Evolutionary conservation across 495 filamentous ascomycete genomes (phyloP).

Genomic region (Penicillium chermesinum): DNA sequence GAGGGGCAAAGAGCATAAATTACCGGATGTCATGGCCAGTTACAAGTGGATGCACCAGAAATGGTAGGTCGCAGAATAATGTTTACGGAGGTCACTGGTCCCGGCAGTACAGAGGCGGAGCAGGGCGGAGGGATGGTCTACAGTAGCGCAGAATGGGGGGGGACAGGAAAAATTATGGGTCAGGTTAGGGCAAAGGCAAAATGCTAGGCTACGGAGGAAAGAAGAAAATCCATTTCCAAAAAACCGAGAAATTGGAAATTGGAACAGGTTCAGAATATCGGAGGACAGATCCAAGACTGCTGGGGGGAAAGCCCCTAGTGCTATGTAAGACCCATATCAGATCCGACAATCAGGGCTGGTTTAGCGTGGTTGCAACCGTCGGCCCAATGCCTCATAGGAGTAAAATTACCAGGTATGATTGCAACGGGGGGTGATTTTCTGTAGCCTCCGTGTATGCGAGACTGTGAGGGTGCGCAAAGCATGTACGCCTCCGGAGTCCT

Average conservation of each 20-base stretch:
- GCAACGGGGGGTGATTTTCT: slow-evolving; percentile 1
- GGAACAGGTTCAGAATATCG: slow-evolving; percentile 16
- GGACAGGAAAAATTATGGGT: slow-evolving; percentile 3
- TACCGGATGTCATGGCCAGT: slow-evolving; percentile 42
- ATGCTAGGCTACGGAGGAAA: background rate
- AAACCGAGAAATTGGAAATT: too few relatives aligned
- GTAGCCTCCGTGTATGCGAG: slow-evolving; percentile 3
- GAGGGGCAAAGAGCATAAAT: slow-evolving; percentile 13
- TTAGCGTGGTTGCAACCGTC: slow-evolving; percentile 38
- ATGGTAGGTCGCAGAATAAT: slow-evolving; percentile 28
- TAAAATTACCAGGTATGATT: slow-evolving; percentile 12
- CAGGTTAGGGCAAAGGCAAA: slow-evolving; percentile 1
- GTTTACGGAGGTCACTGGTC: slow-evolving; percentile 18
- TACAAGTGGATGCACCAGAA: slow-evolving; percentile 39
- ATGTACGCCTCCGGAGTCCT: slow-evolving; percentile 25
- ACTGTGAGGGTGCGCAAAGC: slow-evolving; percentile 15
- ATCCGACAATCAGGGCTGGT: slow-evolving; percentile 36
- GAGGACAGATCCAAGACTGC: slow-evolving; percentile 24
- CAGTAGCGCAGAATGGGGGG: slow-evolving; percentile 3
- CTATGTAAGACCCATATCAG: slow-evolving; percentile 33
- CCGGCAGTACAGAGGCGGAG: too few relatives aligned
- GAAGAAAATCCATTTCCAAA: background rate
- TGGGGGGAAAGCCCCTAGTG: slow-evolving; percentile 14
- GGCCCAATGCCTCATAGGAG: slow-evolving; percentile 12
- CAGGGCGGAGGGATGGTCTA: slow-evolving; percentile 22